Percentiles rank a stretch among this genome's conserved stretches.
Conservation (phyloP, 768 basidiomycete genomes). For the Hypholoma fasciculare region DNA sequence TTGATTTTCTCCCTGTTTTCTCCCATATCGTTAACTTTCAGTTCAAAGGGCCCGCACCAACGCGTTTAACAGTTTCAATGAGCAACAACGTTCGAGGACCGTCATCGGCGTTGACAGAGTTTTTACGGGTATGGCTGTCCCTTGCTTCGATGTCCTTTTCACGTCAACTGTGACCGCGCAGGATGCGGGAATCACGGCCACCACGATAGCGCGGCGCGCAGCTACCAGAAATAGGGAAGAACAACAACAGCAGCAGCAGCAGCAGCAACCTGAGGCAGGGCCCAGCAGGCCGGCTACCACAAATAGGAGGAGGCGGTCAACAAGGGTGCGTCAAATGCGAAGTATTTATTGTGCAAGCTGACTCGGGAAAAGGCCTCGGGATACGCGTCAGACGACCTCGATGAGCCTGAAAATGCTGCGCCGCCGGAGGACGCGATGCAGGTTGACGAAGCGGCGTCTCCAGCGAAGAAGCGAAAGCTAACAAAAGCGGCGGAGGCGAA, state of each 20-base stretch:
- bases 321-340: conserved; percentile 17
- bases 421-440: conserved; percentile 19
- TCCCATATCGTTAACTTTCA: background rate
- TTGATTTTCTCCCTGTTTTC: background rate
- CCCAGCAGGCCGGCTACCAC: conserved; percentile 34
- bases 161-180: conserved; percentile 15
- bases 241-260: conserved; percentile 16
- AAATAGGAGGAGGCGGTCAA: conserved; percentile 16
- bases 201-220: conserved; percentile 42
- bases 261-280: conserved; percentile 40
- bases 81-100: conserved; percentile 74
- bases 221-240: conserved; percentile 26
- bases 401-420: conserved; percentile 46
- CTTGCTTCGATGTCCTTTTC: background rate
- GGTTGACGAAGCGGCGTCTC: conserved; percentile 26
- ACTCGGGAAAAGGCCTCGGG: conserved; percentile 31
- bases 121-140: conserved; percentile 55
- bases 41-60: background rate
- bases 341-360: background rate
- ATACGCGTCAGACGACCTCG: conserved; percentile 77
- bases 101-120: conserved; percentile 82
- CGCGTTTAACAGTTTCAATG: conserved; percentile 1
- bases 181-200: conserved; percentile 50
- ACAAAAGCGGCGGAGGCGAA: conserved; percentile 47
- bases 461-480: conserved; percentile 57